Evolutionary conservation across 768 basidiomycete genomes (phyloP), one percentile per base, ranked within the genome.

Genomic region (Dacryopinax primogenitus): DNA sequence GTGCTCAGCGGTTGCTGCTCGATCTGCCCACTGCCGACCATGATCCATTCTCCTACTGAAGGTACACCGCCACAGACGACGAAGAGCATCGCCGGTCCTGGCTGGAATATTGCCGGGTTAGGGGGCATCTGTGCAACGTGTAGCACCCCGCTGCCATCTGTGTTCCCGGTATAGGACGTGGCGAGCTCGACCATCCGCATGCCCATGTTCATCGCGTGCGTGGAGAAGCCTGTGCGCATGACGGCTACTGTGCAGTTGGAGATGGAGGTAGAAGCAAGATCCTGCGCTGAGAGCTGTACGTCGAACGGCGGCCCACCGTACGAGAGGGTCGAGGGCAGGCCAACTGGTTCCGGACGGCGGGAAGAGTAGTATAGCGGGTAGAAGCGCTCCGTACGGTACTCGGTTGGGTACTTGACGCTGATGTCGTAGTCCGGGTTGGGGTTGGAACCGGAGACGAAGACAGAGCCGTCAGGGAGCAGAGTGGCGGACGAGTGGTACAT

Each of bases 401-500:
- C 83, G 1, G 92, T 92, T 0, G 87, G 86, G 78, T 79, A 92
- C 35, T 79, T 37, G 34, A 77, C 67, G 70, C 87, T 86, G 67
- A 87, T 86, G 41, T 74, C 75, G 69, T 73, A 77, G 70, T 97
- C 93, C 34, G 88, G 79, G 71, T 94, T 94, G 0, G 94, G 93
- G 77, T 97, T 97, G 33, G 90, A 92, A 6, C 95, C 95, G 33
- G 90, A 91, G 68, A 95, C 82, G 62, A 96, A 74, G 36, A 98
- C 86, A 1, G 88, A 89, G 0, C 83, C 90, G 68, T 80, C 92
- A 9, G 92, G 87, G 16, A 97, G 83, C 28, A 97, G 82, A n/a
- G 94, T 81, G 9, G 92, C 93, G 0, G 84, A 83, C 0, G 92
- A 95, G 76, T 98, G 95, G 76, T 98, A 98, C 71, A 98, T 75